phyloP scores from a whole-genome alignment of 345 rosid species.

The Ceriops tagal region DNA sequence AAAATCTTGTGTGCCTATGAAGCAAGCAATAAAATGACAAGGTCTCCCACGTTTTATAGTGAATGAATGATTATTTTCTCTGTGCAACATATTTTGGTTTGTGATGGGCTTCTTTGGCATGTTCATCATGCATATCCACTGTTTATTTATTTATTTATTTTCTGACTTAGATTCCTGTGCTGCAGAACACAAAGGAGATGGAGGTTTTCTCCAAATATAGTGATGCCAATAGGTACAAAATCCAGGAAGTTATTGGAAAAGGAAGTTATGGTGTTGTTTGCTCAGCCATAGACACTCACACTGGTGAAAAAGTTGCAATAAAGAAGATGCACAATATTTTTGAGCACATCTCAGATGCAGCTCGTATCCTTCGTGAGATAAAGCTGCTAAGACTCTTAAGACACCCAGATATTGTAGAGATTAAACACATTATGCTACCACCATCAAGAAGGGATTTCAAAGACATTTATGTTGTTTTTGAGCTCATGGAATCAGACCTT shows the following conservation, averaged over 20 bases:
- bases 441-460: slow-evolving; percentile 90
- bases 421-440: slow-evolving; percentile 94
- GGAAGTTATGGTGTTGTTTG: slow-evolving; percentile 95
- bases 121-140: background rate
- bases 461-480: slow-evolving; percentile 95
- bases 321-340: slow-evolving; percentile 87
- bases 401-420: slow-evolving; percentile 93
- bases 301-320: slow-evolving; percentile 84
- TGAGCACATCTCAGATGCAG: slow-evolving; percentile 90
- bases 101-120: background rate
- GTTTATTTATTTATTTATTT: background rate
- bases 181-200: slow-evolving; percentile 70
- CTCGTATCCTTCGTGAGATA: slow-evolving; percentile 85
- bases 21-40: no score
- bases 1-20: no score
- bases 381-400: slow-evolving; percentile 77
- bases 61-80: background rate
- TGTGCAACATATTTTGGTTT: background rate
- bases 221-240: slow-evolving; percentile 75
- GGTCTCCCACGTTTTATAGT: no score
- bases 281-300: slow-evolving; percentile 85
- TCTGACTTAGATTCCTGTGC: slow-evolving; percentile 19
- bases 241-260: slow-evolving; percentile 89
- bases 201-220: slow-evolving; percentile 93
- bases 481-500: slow-evolving; percentile 95